phyloP scores from a whole-genome alignment of 768 basidiomycete species.

The Mycena kentingensis region DNA sequence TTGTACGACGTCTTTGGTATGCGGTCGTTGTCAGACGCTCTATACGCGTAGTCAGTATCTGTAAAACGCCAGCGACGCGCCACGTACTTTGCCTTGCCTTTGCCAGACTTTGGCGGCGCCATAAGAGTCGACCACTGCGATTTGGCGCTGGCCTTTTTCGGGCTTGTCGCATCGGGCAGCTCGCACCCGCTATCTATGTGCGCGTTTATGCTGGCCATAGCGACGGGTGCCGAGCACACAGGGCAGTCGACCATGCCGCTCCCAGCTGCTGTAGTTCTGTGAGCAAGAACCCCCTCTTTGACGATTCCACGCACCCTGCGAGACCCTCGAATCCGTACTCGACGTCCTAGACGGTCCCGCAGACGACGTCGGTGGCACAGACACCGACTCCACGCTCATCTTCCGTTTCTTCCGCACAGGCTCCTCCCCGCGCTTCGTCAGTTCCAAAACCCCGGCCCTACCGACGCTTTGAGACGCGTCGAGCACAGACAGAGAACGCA shows the following conservation, averaged over 20 bases:
- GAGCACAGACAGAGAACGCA: constrained; percentile 32
- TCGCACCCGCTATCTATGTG: constrained; percentile 71
- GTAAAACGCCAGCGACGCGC: constrained; percentile 12
- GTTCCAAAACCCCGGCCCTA: constrained; percentile 47
- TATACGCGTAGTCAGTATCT: constrained; percentile 22
- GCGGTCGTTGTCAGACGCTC: constrained; percentile 39
- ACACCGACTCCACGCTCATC: background rate
- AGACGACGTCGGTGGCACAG: background rate
- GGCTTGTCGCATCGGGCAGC: constrained; percentile 26
- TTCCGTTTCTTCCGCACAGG: constrained; percentile 14
- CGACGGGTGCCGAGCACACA: constrained; percentile 52
- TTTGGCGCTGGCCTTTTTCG: constrained; percentile 33
- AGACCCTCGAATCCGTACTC: constrained; percentile 6
- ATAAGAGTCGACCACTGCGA: constrained; percentile 51
- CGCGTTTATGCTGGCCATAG: constrained; percentile 51
- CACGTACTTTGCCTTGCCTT: constrained; percentile 47
- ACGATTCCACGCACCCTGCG: background rate
- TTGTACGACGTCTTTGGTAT: constrained; percentile 69
- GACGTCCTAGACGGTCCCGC: constrained; percentile 15
- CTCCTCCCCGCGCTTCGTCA: constrained; percentile 39
- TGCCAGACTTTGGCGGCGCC: constrained; percentile 31
- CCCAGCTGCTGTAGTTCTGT: too few species aligned
- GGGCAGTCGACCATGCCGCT: constrained; percentile 58
- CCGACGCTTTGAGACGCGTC: background rate
- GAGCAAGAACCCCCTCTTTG: background rate